A percentile compares a stretch with the other conserved stretches of the same genome.
Evolutionary conservation across 2,329 filamentous ascomycete genomes (phyloP).

Genomic region (Scedosporium aurantiacum): DNA sequence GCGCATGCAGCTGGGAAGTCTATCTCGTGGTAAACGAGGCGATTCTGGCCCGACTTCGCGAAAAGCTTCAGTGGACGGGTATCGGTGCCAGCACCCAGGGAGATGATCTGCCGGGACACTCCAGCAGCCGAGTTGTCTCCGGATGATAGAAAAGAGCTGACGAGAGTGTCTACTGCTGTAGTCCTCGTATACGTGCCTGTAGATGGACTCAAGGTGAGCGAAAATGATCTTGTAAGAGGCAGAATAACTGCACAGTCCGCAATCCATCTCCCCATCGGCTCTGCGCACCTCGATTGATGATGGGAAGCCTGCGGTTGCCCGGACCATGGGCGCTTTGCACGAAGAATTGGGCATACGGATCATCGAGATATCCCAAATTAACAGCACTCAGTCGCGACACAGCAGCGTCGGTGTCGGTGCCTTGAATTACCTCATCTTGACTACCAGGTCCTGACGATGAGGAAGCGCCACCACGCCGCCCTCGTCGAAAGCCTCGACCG

Average conservation of each 20-base stretch:
- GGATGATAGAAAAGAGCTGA: slow-evolving; percentile 55
- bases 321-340: slow-evolving; percentile 35
- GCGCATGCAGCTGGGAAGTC: slow-evolving; percentile 71
- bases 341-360: slow-evolving; percentile 66
- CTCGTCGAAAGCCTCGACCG: slow-evolving; percentile 25
- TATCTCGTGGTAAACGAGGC: slow-evolving; percentile 76
- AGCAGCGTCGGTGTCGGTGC: slow-evolving; percentile 85
- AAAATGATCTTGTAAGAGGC: not conserved
- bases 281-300: slow-evolving; percentile 78
- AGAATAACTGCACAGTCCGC: not conserved
- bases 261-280: not conserved
- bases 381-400: slow-evolving; percentile 84
- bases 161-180: slow-evolving; percentile 66
- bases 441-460: slow-evolving; percentile 13
- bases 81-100: slow-evolving; percentile 86
- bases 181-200: slow-evolving; percentile 89
- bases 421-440: slow-evolving; percentile 69
- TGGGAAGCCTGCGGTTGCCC: slow-evolving; percentile 58
- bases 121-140: slow-evolving; percentile 16
- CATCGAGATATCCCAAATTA: slow-evolving; percentile 70
- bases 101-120: slow-evolving; percentile 63
- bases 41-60: slow-evolving; percentile 23
- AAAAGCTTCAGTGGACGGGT: slow-evolving; percentile 75
- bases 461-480: slow-evolving; percentile 23
- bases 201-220: slow-evolving; percentile 2